Evolutionary conservation across 2,329 filamentous ascomycete genomes (phyloP), one percentile per base, ranked within the genome.

Genomic region (Talaromyces sp.): DNA sequence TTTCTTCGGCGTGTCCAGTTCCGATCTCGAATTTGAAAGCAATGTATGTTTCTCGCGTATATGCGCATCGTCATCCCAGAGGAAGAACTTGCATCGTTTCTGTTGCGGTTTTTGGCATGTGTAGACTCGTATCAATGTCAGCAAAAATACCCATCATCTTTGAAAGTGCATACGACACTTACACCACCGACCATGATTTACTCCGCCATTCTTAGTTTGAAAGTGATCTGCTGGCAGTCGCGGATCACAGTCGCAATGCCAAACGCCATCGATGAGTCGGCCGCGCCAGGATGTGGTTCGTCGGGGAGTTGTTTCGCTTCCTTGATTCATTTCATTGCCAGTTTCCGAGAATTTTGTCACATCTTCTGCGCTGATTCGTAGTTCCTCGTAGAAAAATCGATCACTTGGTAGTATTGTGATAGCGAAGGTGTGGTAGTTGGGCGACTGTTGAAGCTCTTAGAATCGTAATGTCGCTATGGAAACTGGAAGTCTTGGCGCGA

Each of bases 21-120:
- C 84, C 2, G 79, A 81, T 61, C 77, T 75, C 27, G 82, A 81
- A 67, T 84, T 85, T 67, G 76, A 80, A 66, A 84, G 71, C 6
- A 86, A 74, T 24, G 80, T 79, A 11, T 74, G 74, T 65, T 82
- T 80, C 72, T 85, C 83, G 22, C 86, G 78, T n/a, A 76, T 68
- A 68, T 83, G 80, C 14, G 86, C 86, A 63, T 87, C 84, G 62
- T 83, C 81, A 14, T 83, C 80, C 86, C 86, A 89, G 0, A 88
- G 78, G 65, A 88, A 89, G 77, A 88, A 88, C 5, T 77, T 78
- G 71, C 87, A 89, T 47, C 80, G 76, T 54, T 81, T 75, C 2
- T 75, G 70, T 61, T 79, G 75, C 39, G 77, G 75, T 69, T 82
- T 80, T 68, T 86, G 84, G 70, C 86, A 89, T 3, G 82, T 84